These are phyloP conservation scores for Sphagnum tenellum DNA, from an alignment of 225 moss, liverwort and hornwort species.

Conservation along the genomic window DNA sequence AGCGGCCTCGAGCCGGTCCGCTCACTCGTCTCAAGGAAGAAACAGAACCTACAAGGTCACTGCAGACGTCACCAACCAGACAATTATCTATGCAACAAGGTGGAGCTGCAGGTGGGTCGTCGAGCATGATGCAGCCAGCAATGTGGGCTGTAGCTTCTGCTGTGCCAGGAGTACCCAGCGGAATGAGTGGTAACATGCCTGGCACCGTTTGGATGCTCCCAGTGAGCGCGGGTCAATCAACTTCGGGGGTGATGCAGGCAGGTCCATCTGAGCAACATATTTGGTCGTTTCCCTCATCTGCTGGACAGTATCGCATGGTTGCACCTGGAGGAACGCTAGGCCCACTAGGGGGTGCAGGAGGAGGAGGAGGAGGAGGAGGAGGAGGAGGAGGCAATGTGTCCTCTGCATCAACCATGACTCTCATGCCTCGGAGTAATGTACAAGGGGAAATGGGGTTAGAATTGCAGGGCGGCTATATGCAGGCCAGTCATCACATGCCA, in stretches of 20 bases:
- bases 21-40: slow-evolving; percentile 76
- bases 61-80: slow-evolving; percentile 50
- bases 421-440: slow-evolving; percentile 95
- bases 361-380: slow-evolving; percentile 10
- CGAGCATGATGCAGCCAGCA: slow-evolving; percentile 43
- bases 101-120: slow-evolving; percentile 25
- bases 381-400: slow-evolving; percentile 66
- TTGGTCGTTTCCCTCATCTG: slow-evolving; percentile 77
- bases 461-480: slow-evolving; percentile 77
- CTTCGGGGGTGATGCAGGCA: slow-evolving; percentile 76
- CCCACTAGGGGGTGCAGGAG: slow-evolving; percentile 52
- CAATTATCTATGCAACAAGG: slow-evolving; percentile 61
- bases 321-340: slow-evolving; percentile 71
- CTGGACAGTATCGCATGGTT: slow-evolving; percentile 73
- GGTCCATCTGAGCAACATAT: slow-evolving; percentile 88
- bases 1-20: slow-evolving; percentile 43
- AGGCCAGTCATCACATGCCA: slow-evolving; percentile 68
- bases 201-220: slow-evolving; percentile 97
- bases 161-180: slow-evolving; percentile 71
- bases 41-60: slow-evolving; percentile 74
- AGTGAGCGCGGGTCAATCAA: slow-evolving; percentile 68
- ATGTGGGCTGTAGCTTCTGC: slow-evolving; percentile 99
- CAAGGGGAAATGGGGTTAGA: slow-evolving; percentile 90
- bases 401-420: slow-evolving; percentile 41
- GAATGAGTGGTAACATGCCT: slow-evolving; percentile 67